These are phyloP conservation scores for Sclerotinia glacialis DNA, from an alignment of 2,329 filamentous ascomycete genomes.

Conservation along the genomic window DNA sequence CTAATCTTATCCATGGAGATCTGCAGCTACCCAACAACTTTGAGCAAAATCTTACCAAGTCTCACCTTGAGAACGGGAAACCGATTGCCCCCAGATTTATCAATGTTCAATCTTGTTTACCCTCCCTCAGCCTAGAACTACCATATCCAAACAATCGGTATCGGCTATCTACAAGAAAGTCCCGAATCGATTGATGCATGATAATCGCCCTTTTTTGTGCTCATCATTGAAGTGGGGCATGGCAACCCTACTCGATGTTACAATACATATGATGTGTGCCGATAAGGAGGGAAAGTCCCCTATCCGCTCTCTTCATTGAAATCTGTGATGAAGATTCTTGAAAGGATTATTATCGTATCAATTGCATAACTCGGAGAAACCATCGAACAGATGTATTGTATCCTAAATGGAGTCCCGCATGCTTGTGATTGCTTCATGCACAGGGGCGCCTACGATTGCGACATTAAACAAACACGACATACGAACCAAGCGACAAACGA, in stretches of 20 bases:
- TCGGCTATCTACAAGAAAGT: slow-evolving; percentile 7
- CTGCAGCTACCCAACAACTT: not conserved
- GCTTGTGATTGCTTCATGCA: slow-evolving; percentile 7
- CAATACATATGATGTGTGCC: slow-evolving; percentile 4
- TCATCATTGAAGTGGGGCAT: not conserved
- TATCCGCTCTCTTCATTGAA: not conserved
- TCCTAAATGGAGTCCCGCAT: slow-evolving; percentile 7
- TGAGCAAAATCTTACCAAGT: not conserved
- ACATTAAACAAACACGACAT: slow-evolving; percentile 7
- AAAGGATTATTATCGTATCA: slow-evolving; percentile 11
- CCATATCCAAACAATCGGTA: slow-evolving; percentile 12
- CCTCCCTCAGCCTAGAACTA: not conserved
- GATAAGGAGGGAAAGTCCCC: not conserved
- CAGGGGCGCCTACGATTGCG: not conserved
- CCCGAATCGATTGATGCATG: slow-evolving; percentile 12
- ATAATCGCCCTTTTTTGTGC: not conserved
- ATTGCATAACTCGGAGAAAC: slow-evolving; percentile 7
- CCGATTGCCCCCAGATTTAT: not conserved
- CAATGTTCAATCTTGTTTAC: not conserved
- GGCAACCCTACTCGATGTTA: slow-evolving; percentile 8
- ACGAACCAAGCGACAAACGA: slow-evolving; percentile 10
- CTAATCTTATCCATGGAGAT: not conserved
- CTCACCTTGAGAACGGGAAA: not conserved
- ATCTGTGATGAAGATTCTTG: not conserved
- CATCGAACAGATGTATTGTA: not conserved